Percentiles rank a stretch among this genome's conserved stretches.
These are phyloP conservation scores for Gastrolobium villosum DNA, from an alignment of 306 rosid species.

Conservation along the genomic window DNA sequence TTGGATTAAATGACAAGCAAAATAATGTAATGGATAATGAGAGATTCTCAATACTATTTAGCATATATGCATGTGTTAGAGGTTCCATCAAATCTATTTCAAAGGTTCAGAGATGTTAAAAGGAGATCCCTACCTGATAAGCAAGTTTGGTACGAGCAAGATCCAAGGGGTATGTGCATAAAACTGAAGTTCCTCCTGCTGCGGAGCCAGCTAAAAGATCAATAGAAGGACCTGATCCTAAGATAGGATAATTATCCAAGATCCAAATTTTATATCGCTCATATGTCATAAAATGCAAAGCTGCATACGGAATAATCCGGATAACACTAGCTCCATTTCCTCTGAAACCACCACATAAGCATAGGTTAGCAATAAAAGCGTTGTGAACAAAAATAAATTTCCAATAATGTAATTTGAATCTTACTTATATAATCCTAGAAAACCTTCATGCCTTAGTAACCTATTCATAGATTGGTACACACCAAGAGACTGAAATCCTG, in stretches of 20 bases:
- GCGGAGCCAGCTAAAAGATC: constrained; percentile 99
- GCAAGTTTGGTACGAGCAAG: constrained; percentile 98
- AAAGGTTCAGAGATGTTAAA: constrained; percentile 31
- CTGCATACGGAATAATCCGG: constrained; percentile 95
- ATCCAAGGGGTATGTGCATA: constrained; percentile 96
- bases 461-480: constrained; percentile 79
- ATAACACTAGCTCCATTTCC: constrained; percentile 98
- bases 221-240: constrained; percentile 87
- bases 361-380: constrained; percentile 34
- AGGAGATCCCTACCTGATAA: constrained; percentile 72
- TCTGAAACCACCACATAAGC: constrained; percentile 57
- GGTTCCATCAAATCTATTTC: constrained; percentile 39
- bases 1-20: not conserved
- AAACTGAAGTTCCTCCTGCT: constrained; percentile 93
- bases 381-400: not conserved
- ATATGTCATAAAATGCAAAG: constrained; percentile 95
- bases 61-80: constrained; percentile 9
- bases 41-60: constrained; percentile 14
- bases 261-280: constrained; percentile 93
- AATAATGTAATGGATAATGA: not conserved
- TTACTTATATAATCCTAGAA: constrained; percentile 88
- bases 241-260: constrained; percentile 65
- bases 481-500: constrained; percentile 83
- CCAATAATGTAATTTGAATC: constrained; percentile 40
- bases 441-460: constrained; percentile 79